Evolutionary conservation across 2,329 filamentous ascomycete species (phyloP), one percentile per base, ranked within the genome.

Genomic region (Cephalotrichum gorgonifer): DNA sequence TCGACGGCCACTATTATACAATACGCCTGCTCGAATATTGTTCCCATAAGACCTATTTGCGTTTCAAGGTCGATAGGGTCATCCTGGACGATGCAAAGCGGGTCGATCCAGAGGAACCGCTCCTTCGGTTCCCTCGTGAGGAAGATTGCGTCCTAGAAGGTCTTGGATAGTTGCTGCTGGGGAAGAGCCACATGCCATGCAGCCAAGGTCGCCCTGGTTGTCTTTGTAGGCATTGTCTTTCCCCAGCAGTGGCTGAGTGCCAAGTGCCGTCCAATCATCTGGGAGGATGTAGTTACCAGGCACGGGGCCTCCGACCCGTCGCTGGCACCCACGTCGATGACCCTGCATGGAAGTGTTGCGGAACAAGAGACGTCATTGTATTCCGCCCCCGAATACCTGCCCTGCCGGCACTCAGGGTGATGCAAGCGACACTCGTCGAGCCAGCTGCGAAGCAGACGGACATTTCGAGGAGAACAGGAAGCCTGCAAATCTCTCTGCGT

Each of bases 201-300:
- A 14, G 4, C n/a, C 41, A 43, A 7, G 3, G 41, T 43, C 41
- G 20, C 25, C 20, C 17, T 45, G 15, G 25, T 28, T n/a, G 43
- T 45, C 26, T 8, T 28, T 4, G 43, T 45, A 33, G 25, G 43
- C 26, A 51, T 43, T 15, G 47, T 30, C 27, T 47, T 49, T 23
- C 50, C 51, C 50, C 50, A 54, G n/a, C 53, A 46, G 41, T 54
- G 50, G 23, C 53, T 54, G 3, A 54, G 43, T 15, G 52, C 45
- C 9, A 49, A 42, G 26, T 54, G 52, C 4, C 43, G 25, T 9
- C 28, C 26, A 17, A 7, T 45, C 26, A 30, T 45, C 20, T 30
- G 26, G 28, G 17, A 20, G 12, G 25, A 45, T 31, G 28, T 33
- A 9, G 43, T 45, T 17, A 45, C 43, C 28, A 20, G 43, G 41